Conservation (phyloP, 2,329 filamentous ascomycete species). For the Colletotrichum sp. region DNA sequence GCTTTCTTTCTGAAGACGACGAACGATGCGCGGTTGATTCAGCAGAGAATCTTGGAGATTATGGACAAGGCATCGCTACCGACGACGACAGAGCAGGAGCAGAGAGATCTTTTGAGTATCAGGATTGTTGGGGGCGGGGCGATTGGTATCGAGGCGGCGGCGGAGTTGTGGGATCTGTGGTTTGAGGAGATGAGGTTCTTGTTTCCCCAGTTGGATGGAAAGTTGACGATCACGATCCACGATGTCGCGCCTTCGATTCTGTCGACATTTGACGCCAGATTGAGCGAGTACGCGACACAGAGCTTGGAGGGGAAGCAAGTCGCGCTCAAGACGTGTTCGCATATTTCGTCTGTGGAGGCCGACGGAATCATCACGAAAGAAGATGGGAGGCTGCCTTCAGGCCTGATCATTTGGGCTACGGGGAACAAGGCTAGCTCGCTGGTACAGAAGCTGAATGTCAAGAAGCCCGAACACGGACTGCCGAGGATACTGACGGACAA, state of each 20-base stretch:
- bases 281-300: slow-evolving; percentile 84
- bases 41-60: slow-evolving; percentile 99
- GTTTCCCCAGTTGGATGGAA: slow-evolving; percentile 91
- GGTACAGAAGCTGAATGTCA: slow-evolving; percentile 1
- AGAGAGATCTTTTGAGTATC: slow-evolving; percentile 91
- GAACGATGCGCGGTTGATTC: slow-evolving; percentile 90
- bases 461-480: background rate
- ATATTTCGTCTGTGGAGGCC: slow-evolving; percentile 36
- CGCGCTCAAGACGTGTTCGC: background rate
- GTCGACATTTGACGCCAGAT: slow-evolving; percentile 97
- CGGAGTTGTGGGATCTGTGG: slow-evolving; percentile 98
- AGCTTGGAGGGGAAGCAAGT: slow-evolving; percentile 6
- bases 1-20: slow-evolving; percentile 99
- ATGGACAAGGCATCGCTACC: slow-evolving; percentile 93
- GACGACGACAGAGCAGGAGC: slow-evolving; percentile 94
- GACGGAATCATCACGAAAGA: slow-evolving; percentile 99
- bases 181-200: slow-evolving; percentile 97
- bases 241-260: slow-evolving; percentile 96
- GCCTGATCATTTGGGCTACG: slow-evolving; percentile 96
- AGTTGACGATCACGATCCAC: slow-evolving; percentile 96
- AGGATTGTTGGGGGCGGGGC: slow-evolving; percentile 93
- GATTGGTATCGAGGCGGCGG: slow-evolving; percentile 97
- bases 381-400: slow-evolving; percentile 82
- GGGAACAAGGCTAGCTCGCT: slow-evolving; percentile 64
- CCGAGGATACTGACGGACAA: slow-evolving; percentile 8